Evolutionary conservation across 352 stramenopile genomes (phyloP).

Genomic region (Pythium angustatum): DNA sequence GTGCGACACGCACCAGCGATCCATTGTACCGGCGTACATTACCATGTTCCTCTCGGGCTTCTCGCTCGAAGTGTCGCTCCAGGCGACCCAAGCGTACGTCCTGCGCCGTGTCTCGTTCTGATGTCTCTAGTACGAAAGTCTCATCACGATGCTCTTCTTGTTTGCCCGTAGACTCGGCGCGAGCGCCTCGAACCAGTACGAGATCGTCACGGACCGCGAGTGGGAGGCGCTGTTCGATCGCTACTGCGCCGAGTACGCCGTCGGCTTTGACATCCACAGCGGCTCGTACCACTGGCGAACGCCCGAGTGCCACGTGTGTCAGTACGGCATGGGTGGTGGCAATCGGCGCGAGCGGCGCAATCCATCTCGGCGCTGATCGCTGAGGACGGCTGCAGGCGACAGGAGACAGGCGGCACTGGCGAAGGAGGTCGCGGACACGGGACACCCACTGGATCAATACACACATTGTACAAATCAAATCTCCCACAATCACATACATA

Average conservation of each 20-base stretch:
- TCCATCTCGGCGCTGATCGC: conserved; percentile 32
- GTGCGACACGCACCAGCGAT: conserved; percentile 74
- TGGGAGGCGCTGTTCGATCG: conserved; percentile 81
- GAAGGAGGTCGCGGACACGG: too few relatives aligned
- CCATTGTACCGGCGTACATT: conserved; percentile 81
- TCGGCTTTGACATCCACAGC: conserved; percentile 79
- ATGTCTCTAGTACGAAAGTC: not conserved
- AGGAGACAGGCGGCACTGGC: too few relatives aligned
- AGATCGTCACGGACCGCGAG: conserved; percentile 81
- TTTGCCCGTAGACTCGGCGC: conserved; percentile 41
- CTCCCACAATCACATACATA: conserved; percentile 1
- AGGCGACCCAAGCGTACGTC: conserved; percentile 60
- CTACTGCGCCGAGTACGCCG: conserved; percentile 79
- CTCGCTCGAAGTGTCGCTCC: conserved; percentile 74
- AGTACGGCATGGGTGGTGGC: conserved; percentile 65
- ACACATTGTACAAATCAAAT: conserved; percentile 3
- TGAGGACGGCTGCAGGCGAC: too few relatives aligned
- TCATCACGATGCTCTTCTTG: not conserved
- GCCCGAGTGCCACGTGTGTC: conserved; percentile 76
- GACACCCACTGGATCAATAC: too few relatives aligned
- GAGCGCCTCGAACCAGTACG: conserved; percentile 68
- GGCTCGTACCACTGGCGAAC: conserved; percentile 86
- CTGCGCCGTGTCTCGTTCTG: not conserved
- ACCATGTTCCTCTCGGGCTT: conserved; percentile 87
- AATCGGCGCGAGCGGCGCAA: conserved; percentile 44